Evolutionary conservation across 805 yeast genomes (phyloP).

Genomic region (Teunomyces kruisii): DNA sequence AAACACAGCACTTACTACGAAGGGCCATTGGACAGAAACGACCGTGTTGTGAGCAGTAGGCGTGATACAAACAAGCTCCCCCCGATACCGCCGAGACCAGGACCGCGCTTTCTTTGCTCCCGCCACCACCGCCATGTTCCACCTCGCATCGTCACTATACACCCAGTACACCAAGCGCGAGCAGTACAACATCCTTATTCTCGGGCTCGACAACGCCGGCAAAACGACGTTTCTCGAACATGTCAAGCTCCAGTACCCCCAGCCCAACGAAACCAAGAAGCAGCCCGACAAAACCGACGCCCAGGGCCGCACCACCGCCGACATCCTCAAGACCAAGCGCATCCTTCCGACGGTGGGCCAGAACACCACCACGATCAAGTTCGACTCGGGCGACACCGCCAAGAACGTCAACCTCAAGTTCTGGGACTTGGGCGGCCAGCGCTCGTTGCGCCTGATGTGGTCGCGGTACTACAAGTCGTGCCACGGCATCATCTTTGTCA

Average conservation of each 20-base stretch:
- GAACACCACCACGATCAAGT: conserved; percentile 53
- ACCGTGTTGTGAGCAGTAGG: too few species aligned
- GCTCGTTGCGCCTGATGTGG: conserved; percentile 83
- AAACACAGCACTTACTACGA: neutral
- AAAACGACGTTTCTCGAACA: conserved; percentile 60
- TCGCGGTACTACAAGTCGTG: conserved; percentile 78
- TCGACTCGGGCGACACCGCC: conserved; percentile 39
- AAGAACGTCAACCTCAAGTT: conserved; percentile 62
- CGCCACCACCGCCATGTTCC: conserved; percentile 32
- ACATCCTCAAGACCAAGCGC: conserved; percentile 45
- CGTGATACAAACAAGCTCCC: too few species aligned
- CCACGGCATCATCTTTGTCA: conserved; percentile 89
- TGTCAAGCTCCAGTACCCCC: conserved; percentile 36
- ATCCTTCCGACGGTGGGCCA: conserved; percentile 96
- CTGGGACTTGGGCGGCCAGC: conserved; percentile 98
- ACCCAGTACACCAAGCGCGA: conserved; percentile 47
- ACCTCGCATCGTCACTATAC: conserved; percentile 43
- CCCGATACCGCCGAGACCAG: too few species aligned
- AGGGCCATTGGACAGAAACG: too few species aligned
- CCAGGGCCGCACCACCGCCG: conserved; percentile 17
- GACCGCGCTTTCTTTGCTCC: too few species aligned
- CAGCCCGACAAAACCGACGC: conserved; percentile 9
- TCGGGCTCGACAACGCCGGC: conserved; percentile 96
- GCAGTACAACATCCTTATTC: conserved; percentile 56
- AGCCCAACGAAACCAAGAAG: conserved; percentile 20